Base-by-base conservation (phyloP, 305 asterid genomes). In the Plantago rigida region DNA sequence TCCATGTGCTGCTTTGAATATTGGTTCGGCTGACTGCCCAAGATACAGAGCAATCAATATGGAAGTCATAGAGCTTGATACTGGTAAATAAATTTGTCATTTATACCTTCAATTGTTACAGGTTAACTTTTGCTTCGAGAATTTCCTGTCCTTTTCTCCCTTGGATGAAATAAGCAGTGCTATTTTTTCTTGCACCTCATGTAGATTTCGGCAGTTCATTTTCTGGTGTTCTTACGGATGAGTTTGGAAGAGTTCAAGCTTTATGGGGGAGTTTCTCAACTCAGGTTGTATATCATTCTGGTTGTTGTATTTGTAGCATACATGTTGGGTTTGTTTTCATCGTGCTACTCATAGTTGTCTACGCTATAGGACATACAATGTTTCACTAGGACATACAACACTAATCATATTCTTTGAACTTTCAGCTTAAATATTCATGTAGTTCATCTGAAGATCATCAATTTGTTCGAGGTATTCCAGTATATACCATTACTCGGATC, bases 41-140 rank as follows among this genome's bases (percentile, higher is more conserved):
- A 89, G 96, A 70, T 93, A 89, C 72, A 80, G 97, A 72, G 99
- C 99, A 60, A 93, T 82, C 67, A 93, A 93, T 69, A 87, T 93
- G 99, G 99, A 93, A 83, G 97, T 89, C 58, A 89, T 89, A 66
- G 99, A 89, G 78, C 86, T 93, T 46, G 99, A 93, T 78, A 89
- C 96, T 9, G 99, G 99, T 93, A 73, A 22, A 61, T 65, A 29
- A 9, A 24, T 15, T n/a, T 19, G 41, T 24, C 59, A 58, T 47
- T 47, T 11, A 51, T 51, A 17, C 64, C 64, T 28, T 9, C 47
- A 47, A 45, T 51, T 5, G 54, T 28, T 55, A 19, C 44, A 24
- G 15, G 17, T 51, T 61, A 57, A 51, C 66, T 59, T 67, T 22
- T 57, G 52, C 46, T 66, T 64, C 55, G 55, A 28, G 39, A 17